Percentiles rank a stretch among this genome's conserved stretches.
Evolutionary conservation across 83 land plant genomes (phyloP).

Genomic region (Isoetes engelmannii): DNA sequence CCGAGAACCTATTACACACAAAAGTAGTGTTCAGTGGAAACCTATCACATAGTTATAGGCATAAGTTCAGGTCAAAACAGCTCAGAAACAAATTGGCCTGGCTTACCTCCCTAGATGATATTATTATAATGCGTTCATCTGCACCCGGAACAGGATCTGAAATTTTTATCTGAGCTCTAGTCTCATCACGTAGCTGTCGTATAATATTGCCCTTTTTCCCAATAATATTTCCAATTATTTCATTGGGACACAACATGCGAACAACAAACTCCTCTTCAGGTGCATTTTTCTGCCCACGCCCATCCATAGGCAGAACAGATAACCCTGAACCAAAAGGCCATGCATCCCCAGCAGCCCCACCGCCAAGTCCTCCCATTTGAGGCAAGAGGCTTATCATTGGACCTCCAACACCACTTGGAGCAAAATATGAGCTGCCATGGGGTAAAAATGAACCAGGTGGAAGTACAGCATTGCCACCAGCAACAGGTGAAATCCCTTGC

Average conservation of each 20-base stretch:
- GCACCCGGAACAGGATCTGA: conserved; percentile 47
- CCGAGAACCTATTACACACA: conserved; percentile 34
- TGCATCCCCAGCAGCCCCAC: conserved; percentile 5
- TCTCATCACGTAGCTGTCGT: conserved; percentile 50
- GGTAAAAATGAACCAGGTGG: conserved; percentile 18
- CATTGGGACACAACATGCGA: conserved; percentile 60
- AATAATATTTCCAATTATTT: conserved; percentile 64
- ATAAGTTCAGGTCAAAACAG: not conserved
- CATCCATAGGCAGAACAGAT: conserved; percentile 8
- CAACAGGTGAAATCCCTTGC: conserved; percentile 6
- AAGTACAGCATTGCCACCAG: not conserved
- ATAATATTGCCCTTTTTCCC: conserved; percentile 71
- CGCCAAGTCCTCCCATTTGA: not conserved
- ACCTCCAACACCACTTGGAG: conserved; percentile 14
- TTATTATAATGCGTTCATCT: conserved; percentile 59
- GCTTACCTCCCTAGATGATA: conserved; percentile 57
- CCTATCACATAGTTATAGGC: not conserved
- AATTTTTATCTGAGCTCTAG: conserved; percentile 57
- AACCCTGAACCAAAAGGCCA: conserved; percentile 13
- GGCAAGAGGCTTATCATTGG: conserved; percentile 35
- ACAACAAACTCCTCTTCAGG: conserved; percentile 48
- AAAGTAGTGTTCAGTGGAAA: not conserved
- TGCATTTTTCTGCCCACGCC: not conserved
- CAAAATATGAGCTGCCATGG: conserved; percentile 2
- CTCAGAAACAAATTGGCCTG: not conserved